Evolutionary conservation across 2,329 filamentous ascomycete species (phyloP).

Genomic region (Fusarium coicis): DNA sequence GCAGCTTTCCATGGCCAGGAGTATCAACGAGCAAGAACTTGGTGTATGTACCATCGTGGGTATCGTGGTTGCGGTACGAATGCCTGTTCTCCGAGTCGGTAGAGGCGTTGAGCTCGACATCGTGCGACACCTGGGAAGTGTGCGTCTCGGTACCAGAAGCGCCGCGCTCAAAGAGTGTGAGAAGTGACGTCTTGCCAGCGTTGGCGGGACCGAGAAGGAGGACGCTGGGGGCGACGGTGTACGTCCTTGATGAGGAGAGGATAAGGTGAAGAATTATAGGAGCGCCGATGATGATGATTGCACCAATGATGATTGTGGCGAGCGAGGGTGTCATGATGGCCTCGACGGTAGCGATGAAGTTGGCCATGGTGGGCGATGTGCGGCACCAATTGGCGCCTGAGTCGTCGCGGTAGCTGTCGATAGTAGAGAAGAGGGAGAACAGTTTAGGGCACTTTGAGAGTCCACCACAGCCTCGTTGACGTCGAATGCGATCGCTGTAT

Average conservation of each 20-base stretch:
- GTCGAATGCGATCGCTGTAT: neutral
- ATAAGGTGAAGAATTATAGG: slow-evolving; percentile 82
- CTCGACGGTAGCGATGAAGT: slow-evolving; percentile 57
- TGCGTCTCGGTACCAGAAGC: slow-evolving; percentile 59
- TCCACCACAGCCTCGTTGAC: neutral
- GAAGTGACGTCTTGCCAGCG: slow-evolving; percentile 86
- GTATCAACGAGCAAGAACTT: slow-evolving; percentile 87
- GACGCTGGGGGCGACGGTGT: slow-evolving; percentile 78
- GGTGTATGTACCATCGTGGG: slow-evolving; percentile 65
- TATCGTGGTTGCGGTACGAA: slow-evolving; percentile 68
- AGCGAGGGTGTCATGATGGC: slow-evolving; percentile 68
- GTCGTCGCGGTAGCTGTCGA: neutral
- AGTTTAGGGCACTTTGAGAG: neutral
- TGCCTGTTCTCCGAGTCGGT: slow-evolving; percentile 55
- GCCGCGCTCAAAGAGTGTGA: slow-evolving; percentile 77
- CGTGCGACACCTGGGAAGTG: slow-evolving; percentile 62
- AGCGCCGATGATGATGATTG: slow-evolving; percentile 75
- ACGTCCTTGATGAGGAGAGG: slow-evolving; percentile 74
- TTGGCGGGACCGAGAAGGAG: slow-evolving; percentile 84
- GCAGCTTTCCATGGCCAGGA: slow-evolving; percentile 94
- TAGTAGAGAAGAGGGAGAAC: neutral
- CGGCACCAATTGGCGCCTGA: slow-evolving; percentile 28
- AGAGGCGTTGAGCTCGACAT: slow-evolving; percentile 66
- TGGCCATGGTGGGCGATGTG: slow-evolving; percentile 49
- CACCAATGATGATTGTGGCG: slow-evolving; percentile 72